Base-by-base conservation (phyloP, 2,329 filamentous ascomycete species). In the Tolypocladium ovalisporum region DNA sequence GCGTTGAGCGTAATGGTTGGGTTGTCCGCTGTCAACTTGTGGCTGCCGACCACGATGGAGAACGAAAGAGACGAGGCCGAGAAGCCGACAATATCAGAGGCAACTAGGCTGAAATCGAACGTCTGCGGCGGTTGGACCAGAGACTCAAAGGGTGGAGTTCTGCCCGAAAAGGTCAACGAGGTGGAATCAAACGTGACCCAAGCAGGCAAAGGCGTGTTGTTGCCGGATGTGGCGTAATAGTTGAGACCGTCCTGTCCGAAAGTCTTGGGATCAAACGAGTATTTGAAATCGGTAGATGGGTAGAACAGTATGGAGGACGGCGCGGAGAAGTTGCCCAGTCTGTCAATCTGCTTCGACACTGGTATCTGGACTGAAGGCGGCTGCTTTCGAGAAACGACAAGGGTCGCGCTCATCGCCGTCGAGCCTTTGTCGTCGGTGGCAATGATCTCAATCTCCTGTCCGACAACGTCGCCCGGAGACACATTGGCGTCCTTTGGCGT, bases 201-300 rank as follows among this genome's bases (percentile, higher is more conserved):
- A 0, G 90, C 86, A 24, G 91, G 91, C 39, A 96, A 74, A 39
- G 91, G 90, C n/a, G 88, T 89, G 65, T 89, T 88, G 65, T 93
- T 82, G 6, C 77, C 78, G 4, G 89, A 87, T 3, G 87, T 84
- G 10, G 89, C 89, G 67, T 94, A 93, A 70, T 91, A 96, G 58
- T 84, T 83, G 54, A 85, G 77, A 19, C 72, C 74, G 12, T 75
- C 71, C 4, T 76, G 72, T n/a, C 75, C 75, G 68, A 96, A 96
- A 0, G 87, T 89, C 22, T 82, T 72, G 6, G 66, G 62, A 51
- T 79, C 73, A 61, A 86, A 83, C 2, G 70, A 67, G 60, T 84
- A 82, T 7, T 70, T 70, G 69, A 86, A 84, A 5, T 71, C 63
- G 6, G 72, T 75, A 39, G 82, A 75, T 22, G 83, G 77, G 66